phyloP scores from a whole-genome alignment of 192 early-diverging fungal genomes.

The Coemansia sp. region DNA sequence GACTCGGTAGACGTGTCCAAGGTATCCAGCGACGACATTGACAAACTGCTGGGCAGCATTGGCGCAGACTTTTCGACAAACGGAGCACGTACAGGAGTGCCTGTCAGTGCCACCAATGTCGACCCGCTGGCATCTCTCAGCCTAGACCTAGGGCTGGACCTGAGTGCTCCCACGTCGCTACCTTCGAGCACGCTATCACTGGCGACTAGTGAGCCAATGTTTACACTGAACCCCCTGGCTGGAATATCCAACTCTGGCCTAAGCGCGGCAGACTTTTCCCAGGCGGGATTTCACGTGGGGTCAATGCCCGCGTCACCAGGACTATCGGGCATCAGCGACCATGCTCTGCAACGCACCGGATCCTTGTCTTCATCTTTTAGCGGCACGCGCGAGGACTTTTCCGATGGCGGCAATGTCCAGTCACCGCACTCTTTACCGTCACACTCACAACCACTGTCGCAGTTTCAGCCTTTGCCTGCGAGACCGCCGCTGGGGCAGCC shows the following conservation, averaged over 20 bases:
- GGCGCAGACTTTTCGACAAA: slow-evolving; percentile 24
- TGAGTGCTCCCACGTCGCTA: slow-evolving; percentile 15
- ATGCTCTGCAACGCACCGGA: neutral
- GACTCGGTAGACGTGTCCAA: slow-evolving; percentile 32
- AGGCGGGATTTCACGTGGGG: slow-evolving; percentile 10
- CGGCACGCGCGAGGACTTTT: neutral
- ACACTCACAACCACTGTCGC: neutral
- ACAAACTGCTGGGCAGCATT: slow-evolving; percentile 49
- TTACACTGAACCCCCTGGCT: slow-evolving; percentile 2
- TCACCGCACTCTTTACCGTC: neutral
- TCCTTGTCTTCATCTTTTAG: neutral
- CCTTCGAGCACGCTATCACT: neutral
- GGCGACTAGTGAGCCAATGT: slow-evolving; percentile 3
- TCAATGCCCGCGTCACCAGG: slow-evolving; percentile 20
- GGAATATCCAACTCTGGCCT: slow-evolving; percentile 7
- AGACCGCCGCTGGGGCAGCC: neutral
- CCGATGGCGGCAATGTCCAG: neutral
- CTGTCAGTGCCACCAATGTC: neutral
- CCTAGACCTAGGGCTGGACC: slow-evolving; percentile 30
- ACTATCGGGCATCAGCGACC: slow-evolving; percentile 5
- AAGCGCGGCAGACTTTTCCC: slow-evolving; percentile 1
- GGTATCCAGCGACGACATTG: slow-evolving; percentile 44
- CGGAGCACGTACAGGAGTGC: neutral
- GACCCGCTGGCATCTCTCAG: slow-evolving; percentile 37
- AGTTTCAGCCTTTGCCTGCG: neutral